Evolutionary conservation across 2,329 filamentous ascomycete genomes (phyloP), one percentile per base, ranked within the genome.

Genomic region (Pseudogymnoascus sp.): DNA sequence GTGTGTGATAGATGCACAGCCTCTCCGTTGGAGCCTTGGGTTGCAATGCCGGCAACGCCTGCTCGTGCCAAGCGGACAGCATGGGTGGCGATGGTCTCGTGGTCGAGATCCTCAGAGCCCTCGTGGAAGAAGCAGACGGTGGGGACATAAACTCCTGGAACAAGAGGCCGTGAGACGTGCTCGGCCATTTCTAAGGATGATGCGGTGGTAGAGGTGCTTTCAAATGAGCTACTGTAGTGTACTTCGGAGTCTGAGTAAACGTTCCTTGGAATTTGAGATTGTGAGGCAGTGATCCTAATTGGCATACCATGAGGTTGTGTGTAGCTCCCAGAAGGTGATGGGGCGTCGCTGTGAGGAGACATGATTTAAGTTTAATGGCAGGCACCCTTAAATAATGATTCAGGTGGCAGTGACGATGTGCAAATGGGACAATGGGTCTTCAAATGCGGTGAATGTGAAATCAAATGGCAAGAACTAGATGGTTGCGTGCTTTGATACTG

Each of bases 51-150:
- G 41, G 81, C 78, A 59, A 87, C 78, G 61, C 84, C 84, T 49
- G 83, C 79, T 66, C 79, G 72, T 59, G 83, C 84, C 12, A 88
- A 79, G 66, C 81, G 80, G 31, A 84, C 78, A 37, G 83, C 84
- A 64, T 73, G 72, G 16, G 55, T 65, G 23, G 67, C 69, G 63
- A 72, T 86, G 40, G 85, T 83, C 37, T 78, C 75, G 11, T 82
- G 78, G 70, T 91, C 88, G 62, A 91, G 76, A 62, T 90, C 84
- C 72, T 91, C 88, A 1, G 81, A 82, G 21, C 78, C 79, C 1
- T 79, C 74, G 62, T 88, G 79, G 73, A 91, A 91, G 78, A 91
- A 91, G 73, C 87, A 87, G 69, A 89, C 81, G 16, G 88, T 90
- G 25, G 89, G 88, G 58, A 89, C 87, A 71, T 91, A 91, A 68